Percentiles rank a stretch among this genome's conserved stretches.
Conservation (phyloP, 202 grass and related monocot species). For the Dendrocalamus latiflorus region DNA sequence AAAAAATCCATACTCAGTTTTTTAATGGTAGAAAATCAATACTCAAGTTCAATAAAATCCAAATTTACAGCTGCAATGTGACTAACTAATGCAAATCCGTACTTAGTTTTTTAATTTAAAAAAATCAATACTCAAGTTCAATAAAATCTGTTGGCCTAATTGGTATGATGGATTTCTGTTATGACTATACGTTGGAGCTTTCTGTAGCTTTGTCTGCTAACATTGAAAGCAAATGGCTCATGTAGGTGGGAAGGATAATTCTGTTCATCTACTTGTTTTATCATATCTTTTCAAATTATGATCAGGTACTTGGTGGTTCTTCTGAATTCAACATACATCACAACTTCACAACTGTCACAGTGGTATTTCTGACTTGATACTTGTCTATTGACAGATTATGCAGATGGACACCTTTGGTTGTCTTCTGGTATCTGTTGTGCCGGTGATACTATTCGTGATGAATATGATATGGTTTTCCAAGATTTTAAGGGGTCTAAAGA, state of each 20-base stretch:
- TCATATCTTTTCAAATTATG: slow-evolving; percentile 71
- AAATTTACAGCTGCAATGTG: not conserved
- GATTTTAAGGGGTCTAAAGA: slow-evolving; percentile 83
- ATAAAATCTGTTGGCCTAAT: not conserved
- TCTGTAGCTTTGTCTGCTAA: not conserved
- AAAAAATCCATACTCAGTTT: not conserved
- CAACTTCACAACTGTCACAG: not conserved
- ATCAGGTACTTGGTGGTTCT: slow-evolving; percentile 51
- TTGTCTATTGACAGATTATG: slow-evolving; percentile 48
- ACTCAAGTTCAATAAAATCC: too few relatives aligned
- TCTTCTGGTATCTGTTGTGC: slow-evolving; percentile 53
- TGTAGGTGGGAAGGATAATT: slow-evolving; percentile 84
- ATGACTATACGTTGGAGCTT: not conserved
- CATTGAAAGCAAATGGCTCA: slow-evolving; percentile 8
- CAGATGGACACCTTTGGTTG: slow-evolving; percentile 71
- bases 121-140: not conserved
- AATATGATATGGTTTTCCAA: slow-evolving; percentile 91
- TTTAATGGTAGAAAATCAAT: not conserved
- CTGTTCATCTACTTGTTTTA: slow-evolving; percentile 89
- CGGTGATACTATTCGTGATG: slow-evolving; percentile 61
- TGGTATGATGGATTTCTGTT: not conserved
- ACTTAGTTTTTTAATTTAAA: not conserved
- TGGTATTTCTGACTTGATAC: not conserved
- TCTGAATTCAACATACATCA: not conserved
- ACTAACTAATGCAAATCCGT: not conserved